Percentiles rank a stretch among this genome's conserved stretches.
Evolutionary conservation across 2,329 filamentous ascomycete species (phyloP).

Genomic region (Arachnomyces sp.): DNA sequence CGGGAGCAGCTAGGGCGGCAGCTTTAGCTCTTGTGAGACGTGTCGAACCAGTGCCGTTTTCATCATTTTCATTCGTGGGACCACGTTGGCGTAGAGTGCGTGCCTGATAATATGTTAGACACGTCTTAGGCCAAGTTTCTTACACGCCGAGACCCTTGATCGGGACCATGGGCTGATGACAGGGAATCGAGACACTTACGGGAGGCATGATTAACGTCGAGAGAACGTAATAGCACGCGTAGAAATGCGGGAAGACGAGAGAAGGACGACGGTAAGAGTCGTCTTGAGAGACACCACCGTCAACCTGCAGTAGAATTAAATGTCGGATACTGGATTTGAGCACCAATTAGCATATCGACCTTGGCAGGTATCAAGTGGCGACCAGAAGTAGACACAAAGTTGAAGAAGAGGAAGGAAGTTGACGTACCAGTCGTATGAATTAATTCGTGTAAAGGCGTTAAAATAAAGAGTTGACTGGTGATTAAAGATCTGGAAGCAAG

Average conservation of each 20-base stretch:
- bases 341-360: no score
- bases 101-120: constrained; percentile 48
- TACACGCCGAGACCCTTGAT: neutral
- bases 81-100: constrained; percentile 66
- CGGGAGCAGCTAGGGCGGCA: constrained; percentile 52
- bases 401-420: no score
- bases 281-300: no score
- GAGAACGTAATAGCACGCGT: constrained; percentile 16
- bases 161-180: neutral
- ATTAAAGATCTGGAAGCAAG: no score
- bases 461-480: no score
- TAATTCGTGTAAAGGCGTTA: no score
- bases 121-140: constrained; percentile 22
- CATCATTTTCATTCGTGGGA: constrained; percentile 88
- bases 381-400: no score
- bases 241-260: constrained; percentile 14
- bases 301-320: no score
- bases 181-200: constrained; percentile 37
- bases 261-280: constrained; percentile 12
- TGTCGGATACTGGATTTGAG: no score
- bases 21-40: constrained; percentile 91
- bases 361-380: no score
- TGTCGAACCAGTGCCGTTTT: constrained; percentile 66
- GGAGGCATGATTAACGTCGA: constrained; percentile 46
- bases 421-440: no score